These are phyloP conservation scores for Fusarium subtropicale DNA, from an alignment of 2,329 filamentous ascomycete genomes.

Conservation along the genomic window DNA sequence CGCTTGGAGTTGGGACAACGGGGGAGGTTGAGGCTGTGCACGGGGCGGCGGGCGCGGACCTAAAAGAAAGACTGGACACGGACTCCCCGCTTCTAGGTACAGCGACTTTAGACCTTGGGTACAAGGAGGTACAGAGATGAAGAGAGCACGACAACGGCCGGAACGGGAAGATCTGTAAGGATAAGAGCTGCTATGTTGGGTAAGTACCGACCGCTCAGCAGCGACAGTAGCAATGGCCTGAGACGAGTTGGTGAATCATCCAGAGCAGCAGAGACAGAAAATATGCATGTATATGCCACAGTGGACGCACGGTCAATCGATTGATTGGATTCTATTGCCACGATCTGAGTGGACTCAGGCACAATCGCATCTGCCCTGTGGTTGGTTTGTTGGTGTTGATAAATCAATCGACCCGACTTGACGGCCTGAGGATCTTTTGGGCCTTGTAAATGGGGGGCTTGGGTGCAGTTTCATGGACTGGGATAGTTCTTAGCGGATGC, in stretches of 20 bases:
- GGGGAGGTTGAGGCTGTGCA: slow-evolving; percentile 50
- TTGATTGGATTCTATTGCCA: slow-evolving; percentile 15
- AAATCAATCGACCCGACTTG: slow-evolving; percentile 34
- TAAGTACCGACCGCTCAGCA: not conserved
- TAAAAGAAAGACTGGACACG: slow-evolving; percentile 43
- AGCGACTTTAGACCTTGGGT: not conserved
- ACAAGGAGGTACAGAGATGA: slow-evolving; percentile 8
- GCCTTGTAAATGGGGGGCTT: slow-evolving; percentile 24
- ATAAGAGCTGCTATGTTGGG: not conserved
- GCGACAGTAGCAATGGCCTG: not conserved
- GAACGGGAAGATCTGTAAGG: slow-evolving; percentile 40
- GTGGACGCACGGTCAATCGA: not conserved
- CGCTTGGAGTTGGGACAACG: slow-evolving; percentile 40
- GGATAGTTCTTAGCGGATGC: slow-evolving; percentile 28
- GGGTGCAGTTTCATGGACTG: slow-evolving; percentile 25
- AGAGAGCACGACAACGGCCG: slow-evolving; percentile 42
- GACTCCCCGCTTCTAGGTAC: slow-evolving; percentile 46
- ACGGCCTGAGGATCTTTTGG: slow-evolving; percentile 27
- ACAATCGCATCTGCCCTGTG: slow-evolving; percentile 16
- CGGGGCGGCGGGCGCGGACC: slow-evolving; percentile 39
- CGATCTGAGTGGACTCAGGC: slow-evolving; percentile 25
- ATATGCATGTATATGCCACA: slow-evolving; percentile 4
- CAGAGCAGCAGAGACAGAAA: not conserved
- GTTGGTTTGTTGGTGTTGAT: slow-evolving; percentile 39
- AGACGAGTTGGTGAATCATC: slow-evolving; percentile 4